Percentiles rank a stretch among this genome's conserved stretches.
Conservation (phyloP, 768 basidiomycete species). For the Pulveroboletus ravenelii region DNA sequence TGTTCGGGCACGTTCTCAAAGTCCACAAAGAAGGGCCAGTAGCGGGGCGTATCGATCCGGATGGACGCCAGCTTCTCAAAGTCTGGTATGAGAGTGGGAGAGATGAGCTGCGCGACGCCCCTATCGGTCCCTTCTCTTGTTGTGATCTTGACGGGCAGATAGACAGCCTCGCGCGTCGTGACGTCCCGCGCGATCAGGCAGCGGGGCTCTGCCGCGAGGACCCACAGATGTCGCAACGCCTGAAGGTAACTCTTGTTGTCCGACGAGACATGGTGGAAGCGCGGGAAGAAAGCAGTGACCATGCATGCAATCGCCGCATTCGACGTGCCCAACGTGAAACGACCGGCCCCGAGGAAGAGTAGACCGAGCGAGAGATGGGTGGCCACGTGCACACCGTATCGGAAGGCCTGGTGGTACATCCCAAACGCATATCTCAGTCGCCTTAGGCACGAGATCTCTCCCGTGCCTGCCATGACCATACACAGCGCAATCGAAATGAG, state of each 20-base stretch:
- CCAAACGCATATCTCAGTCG: conserved; percentile 88
- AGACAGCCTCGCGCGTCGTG: conserved; percentile 85
- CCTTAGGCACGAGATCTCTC: conserved; percentile 85
- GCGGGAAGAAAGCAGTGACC: conserved; percentile 88
- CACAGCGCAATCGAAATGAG: conserved; percentile 81
- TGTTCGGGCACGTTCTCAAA: conserved; percentile 64
- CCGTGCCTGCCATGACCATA: conserved; percentile 97
- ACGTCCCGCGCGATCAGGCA: conserved; percentile 91
- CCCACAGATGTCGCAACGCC: conserved; percentile 94
- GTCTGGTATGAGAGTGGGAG: conserved; percentile 90
- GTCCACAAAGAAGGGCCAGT: conserved; percentile 91
- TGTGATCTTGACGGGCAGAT: conserved; percentile 86
- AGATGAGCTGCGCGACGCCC: conserved; percentile 76
- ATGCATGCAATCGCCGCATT: conserved; percentile 89
- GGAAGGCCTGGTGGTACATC: conserved; percentile 67
- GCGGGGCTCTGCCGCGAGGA: conserved; percentile 88
- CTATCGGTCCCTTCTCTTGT: conserved; percentile 59
- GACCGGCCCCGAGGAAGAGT: conserved; percentile 89
- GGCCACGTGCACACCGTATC: conserved; percentile 87
- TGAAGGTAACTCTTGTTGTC: conserved; percentile 92
- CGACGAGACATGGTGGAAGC: conserved; percentile 69
- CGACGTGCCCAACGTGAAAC: conserved; percentile 88
- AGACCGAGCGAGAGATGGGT: conserved; percentile 88
- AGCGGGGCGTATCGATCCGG: conserved; percentile 88
- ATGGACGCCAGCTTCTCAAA: conserved; percentile 78